Evolutionary conservation across 1,284 basidiomycete species (phyloP).

Genomic region (Fomitopsis schrenkii): DNA sequence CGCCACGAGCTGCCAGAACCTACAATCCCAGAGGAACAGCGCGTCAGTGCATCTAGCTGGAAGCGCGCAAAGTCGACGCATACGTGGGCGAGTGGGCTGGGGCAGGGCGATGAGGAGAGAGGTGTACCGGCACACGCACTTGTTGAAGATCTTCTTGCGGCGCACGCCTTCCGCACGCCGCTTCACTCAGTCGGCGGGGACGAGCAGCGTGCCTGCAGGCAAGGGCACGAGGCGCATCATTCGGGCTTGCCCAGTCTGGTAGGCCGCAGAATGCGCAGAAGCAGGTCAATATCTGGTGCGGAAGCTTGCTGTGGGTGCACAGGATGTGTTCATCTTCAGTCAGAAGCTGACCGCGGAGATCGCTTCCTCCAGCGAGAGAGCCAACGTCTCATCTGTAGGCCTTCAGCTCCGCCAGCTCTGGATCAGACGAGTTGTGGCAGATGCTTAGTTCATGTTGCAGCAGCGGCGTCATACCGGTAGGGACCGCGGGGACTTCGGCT

Average conservation of each 20-base stretch:
- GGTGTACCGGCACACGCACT: constrained; percentile 38
- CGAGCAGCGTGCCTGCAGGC: constrained; percentile 57
- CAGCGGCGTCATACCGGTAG: constrained; percentile 37
- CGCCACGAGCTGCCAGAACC: constrained; percentile 70
- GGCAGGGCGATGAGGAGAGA: not conserved
- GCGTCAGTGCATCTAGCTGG: too few species aligned
- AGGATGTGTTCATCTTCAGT: not conserved
- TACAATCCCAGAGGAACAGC: constrained; percentile 19
- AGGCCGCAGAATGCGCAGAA: not conserved
- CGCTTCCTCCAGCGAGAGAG: constrained; percentile 40
- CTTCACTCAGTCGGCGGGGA: constrained; percentile 61
- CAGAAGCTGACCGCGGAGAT: constrained; percentile 36
- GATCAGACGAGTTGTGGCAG: constrained; percentile 22
- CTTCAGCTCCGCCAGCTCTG: constrained; percentile 59
- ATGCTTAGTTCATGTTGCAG: too few species aligned
- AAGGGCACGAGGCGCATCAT: constrained; percentile 54
- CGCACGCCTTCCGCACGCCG: constrained; percentile 73
- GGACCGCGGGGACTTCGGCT: constrained; percentile 45
- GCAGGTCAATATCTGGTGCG: not conserved
- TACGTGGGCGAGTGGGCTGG: too few species aligned
- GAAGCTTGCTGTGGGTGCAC: not conserved
- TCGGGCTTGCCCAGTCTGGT: constrained; percentile 45
- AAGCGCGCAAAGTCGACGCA: too few species aligned
- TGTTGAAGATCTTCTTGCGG: constrained; percentile 63
- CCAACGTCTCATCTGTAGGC: constrained; percentile 69